These are phyloP conservation scores for Candida labiduridarum DNA, from an alignment of 1,139 yeast genomes.

Conservation along the genomic window DNA sequence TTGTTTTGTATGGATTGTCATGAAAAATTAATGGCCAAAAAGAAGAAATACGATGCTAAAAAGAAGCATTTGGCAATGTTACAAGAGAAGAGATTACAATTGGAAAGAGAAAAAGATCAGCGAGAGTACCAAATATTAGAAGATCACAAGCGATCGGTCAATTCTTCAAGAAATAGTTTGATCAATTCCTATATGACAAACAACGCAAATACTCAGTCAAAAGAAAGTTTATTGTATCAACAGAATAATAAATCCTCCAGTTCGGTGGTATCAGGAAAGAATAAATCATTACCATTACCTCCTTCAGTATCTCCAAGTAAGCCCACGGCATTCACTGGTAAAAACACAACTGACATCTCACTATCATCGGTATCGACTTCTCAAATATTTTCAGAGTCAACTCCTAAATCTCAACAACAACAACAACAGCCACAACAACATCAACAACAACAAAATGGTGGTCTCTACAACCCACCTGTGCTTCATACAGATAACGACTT, in stretches of 20 bases:
- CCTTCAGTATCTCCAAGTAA: constrained; percentile 18
- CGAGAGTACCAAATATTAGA: constrained; percentile 9
- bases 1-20: constrained; percentile 93
- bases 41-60: constrained; percentile 54
- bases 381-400: constrained; percentile 4
- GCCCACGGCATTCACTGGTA: neutral
- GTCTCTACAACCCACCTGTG: constrained; percentile 4
- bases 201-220: constrained; percentile 7
- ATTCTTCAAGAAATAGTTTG: constrained; percentile 16
- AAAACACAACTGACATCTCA: constrained; percentile 3
- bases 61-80: constrained; percentile 33
- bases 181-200: constrained; percentile 16
- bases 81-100: constrained; percentile 13
- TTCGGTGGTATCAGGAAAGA: constrained; percentile 23
- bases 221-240: constrained; percentile 10
- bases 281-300: constrained; percentile 36
- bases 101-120: constrained; percentile 12
- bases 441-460: constrained; percentile 9
- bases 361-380: constrained; percentile 5
- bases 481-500: constrained; percentile 24
- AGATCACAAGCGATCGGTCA: constrained; percentile 10
- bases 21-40: constrained; percentile 75
- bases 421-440: neutral
- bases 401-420: neutral
- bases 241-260: constrained; percentile 15